Evolutionary conservation across 495 filamentous ascomycete species (phyloP), one percentile per base, ranked within the genome.

Genomic region (Chaetomium cochliodes): DNA sequence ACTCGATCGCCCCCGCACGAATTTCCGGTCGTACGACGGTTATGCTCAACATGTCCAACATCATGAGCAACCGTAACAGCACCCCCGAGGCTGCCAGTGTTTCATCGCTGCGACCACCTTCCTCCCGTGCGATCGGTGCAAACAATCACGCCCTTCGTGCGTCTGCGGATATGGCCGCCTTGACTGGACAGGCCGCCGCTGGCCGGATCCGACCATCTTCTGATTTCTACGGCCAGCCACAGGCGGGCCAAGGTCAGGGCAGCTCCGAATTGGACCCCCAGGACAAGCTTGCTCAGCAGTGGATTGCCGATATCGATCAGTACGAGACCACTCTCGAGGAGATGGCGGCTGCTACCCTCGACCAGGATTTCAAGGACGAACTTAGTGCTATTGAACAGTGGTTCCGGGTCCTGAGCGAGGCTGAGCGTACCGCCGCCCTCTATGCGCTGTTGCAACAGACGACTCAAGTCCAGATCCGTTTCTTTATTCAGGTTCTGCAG

Each of bases 281-380:
- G 75, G 96, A 98, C 70, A 93, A 92, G 79, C 90, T 92, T 41
- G 92, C 94, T 55, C 92, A 97, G 78, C 92, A 98, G 74, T 98
- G 96, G 94, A 92, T 98, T 58, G 91, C 93, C 44, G 94, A 98
- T 70, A 97, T 98, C 69, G 94, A 98, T 72, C 93, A 97, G 74
- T 96, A 96, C 69, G 94, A 98, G 83, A 96, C 85, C 51, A 98
- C 94, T 5, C 77, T 98, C 70, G 96, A 98, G 76, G 94, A 98
- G 76, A 98, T 98, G 94, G 96, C 94, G 22, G 92, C 93, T 37
- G 94, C 96, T 53, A 97, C 96, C 13, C 81, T 98, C 41, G 94
- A 98, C 76, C 96, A 98, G 78, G 96, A 98, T 69, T 98, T 98
- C 81, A 98, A 98, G 81, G 94, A 98, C 79, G 94, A 98, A 78